Conservation (phyloP, 2,329 filamentous ascomycete genomes). For the Diaporthe eres region DNA sequence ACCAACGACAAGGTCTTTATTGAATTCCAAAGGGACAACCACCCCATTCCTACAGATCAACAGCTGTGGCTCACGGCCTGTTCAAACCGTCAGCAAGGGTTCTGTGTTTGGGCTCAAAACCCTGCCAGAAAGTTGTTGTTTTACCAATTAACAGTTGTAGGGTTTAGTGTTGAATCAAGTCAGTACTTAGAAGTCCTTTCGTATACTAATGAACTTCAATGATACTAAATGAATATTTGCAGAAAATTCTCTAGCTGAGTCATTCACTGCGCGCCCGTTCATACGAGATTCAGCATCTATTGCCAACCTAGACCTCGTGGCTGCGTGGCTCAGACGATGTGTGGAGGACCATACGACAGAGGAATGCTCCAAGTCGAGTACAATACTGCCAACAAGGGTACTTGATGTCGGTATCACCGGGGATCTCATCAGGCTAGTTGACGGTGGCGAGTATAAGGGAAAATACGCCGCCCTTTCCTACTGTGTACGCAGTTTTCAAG, state of each 20-base stretch:
- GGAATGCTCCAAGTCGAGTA: not conserved
- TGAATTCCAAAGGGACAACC: not conserved
- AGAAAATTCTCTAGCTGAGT: too few species aligned
- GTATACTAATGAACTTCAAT: too few species aligned
- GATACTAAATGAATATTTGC: not conserved
- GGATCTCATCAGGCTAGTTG: not conserved
- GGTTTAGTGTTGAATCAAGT: not conserved
- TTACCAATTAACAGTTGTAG: not conserved
- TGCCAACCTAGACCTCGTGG: not conserved
- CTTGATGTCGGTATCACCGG: not conserved
- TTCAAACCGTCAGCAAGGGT: not conserved
- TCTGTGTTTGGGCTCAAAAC: not conserved
- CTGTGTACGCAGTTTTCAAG: not conserved
- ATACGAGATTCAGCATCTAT: not conserved
- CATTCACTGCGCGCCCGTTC: too few species aligned
- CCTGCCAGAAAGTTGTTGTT: not conserved
- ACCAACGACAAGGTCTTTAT: not conserved
- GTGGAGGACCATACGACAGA: not conserved
- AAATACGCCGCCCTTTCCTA: not conserved
- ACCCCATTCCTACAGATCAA: not conserved
- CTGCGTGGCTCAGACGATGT: not conserved
- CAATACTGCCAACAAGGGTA: not conserved
- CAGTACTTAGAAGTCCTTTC: too few species aligned
- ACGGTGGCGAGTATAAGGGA: not conserved
- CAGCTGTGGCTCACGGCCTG: not conserved